Evolutionary conservation across 257 asterid genomes (phyloP), one percentile per base, ranked within the genome.

Genomic region (Solanum pimpinellifolium): DNA sequence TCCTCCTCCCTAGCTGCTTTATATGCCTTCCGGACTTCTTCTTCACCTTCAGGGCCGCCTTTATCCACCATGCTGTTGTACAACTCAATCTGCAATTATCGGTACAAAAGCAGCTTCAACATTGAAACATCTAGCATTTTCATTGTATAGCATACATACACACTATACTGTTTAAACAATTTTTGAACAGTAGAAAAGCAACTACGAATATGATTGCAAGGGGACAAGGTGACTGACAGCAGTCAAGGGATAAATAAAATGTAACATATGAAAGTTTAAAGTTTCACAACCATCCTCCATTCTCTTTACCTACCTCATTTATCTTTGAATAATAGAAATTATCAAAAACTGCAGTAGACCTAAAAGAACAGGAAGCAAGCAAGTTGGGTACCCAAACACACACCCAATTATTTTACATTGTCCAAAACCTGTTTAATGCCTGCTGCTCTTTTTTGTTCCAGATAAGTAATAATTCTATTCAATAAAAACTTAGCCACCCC

Each of bases 1-100:
- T 95, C 98, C 91, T 95, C 98, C 90, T 91, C 98, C 89, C 97
- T 92, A 86, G 99, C 99, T 74, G 96, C 99, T 92, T 82, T 92
- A 86, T 97, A 97, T 25, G 99, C 98, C 91, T 91, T 92, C 90
- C 84, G 93, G 88, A 98, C 98, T 83, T 90, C 98, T 89, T 87
- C 97, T 91, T 93, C 97, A 60, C 94, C 97, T 2, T 92, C 98
- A 21, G 88, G 86, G 31, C 94, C 96, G 89, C 95, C 99, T 93
- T 93, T 94, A 85, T 94, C 95, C 87, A 96, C 98, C 95, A 95
- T 94, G 90, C 92, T 90, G 89, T 96, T 96, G 87, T 97, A 97
- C 87, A 97, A 87, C 90, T 93, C 98, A 87, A 97, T 92, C 99
- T 97, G 95, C 83, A 89, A 76, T 89, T 90, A 70, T 84, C 88